phyloP scores from a whole-genome alignment of 495 filamentous ascomycete species.

The Hypoxylon fuscum region DNA sequence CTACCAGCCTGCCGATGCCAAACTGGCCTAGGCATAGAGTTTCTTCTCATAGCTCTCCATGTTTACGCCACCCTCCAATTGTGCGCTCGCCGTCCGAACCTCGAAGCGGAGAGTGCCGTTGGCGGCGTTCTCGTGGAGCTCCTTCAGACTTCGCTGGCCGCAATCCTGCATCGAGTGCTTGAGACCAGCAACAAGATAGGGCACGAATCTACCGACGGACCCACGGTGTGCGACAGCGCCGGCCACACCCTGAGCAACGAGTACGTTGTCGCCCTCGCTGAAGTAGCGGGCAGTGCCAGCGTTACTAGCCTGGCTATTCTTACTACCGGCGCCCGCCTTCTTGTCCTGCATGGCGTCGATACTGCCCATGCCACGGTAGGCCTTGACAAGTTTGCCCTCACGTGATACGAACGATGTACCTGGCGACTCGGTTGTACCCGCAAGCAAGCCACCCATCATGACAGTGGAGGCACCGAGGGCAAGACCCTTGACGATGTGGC shows the following conservation, averaged over 20 bases:
- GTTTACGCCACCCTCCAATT: constrained; percentile 95
- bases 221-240: constrained; percentile 69
- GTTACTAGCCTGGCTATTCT: constrained; percentile 86
- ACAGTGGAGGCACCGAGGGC: constrained; percentile 93
- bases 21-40: constrained; percentile 79
- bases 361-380: constrained; percentile 97
- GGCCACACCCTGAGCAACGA: constrained; percentile 96
- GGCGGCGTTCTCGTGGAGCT: constrained; percentile 77
- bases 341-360: constrained; percentile 99
- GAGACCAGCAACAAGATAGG: constrained; percentile 92
- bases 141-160: constrained; percentile 78
- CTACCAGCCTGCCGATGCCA: neutral
- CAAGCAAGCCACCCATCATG: constrained; percentile 99
- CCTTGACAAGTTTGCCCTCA: constrained; percentile 97
- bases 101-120: constrained; percentile 90
- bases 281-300: constrained; percentile 98
- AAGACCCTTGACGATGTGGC: constrained; percentile 98
- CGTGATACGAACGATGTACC: constrained; percentile 95
- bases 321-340: constrained; percentile 75
- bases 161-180: constrained; percentile 98
- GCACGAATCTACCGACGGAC: constrained; percentile 91
- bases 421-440: constrained; percentile 96
- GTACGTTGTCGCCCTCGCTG: constrained; percentile 91
- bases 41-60: constrained; percentile 99
- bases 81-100: constrained; percentile 89